These are phyloP conservation scores for Alopecurus myosuroides DNA, from an alignment of 176 grass and related monocot species.

Conservation along the genomic window DNA sequence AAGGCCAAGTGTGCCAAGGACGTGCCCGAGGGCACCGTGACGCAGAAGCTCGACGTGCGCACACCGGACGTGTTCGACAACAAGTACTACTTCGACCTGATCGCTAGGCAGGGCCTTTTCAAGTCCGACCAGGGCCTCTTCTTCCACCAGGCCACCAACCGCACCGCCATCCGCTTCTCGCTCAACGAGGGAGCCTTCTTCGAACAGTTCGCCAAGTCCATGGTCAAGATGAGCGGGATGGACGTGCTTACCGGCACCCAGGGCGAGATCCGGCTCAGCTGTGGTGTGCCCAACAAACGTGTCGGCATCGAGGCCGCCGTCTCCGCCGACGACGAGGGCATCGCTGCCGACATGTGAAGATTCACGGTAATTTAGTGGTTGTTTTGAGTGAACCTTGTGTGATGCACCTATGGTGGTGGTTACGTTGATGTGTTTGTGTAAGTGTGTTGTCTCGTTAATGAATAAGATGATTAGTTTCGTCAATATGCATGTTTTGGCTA, in stretches of 20 bases:
- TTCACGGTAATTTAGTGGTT: not conserved
- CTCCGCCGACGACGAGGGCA: too few relatives aligned
- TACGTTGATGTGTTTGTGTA: too few relatives aligned
- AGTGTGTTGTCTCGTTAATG: too few relatives aligned
- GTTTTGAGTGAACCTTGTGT: too few relatives aligned
- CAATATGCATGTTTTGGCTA: too few relatives aligned
- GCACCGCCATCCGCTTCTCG: slow-evolving; percentile 4
- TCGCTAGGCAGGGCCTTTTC: slow-evolving; percentile 31
- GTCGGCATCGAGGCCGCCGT: too few relatives aligned
- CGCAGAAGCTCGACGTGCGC: slow-evolving; percentile 12
- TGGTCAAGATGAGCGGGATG: slow-evolving; percentile 42
- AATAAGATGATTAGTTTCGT: too few relatives aligned
- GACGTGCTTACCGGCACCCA: too few relatives aligned
- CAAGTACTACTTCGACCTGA: slow-evolving; percentile 49
- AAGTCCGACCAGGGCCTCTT: slow-evolving; percentile 37
- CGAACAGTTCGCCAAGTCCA: slow-evolving; percentile 22
- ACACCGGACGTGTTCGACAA: slow-evolving; percentile 50
- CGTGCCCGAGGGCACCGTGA: not conserved
- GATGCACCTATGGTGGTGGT: too few relatives aligned
- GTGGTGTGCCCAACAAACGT: too few relatives aligned
- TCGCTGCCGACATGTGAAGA: too few relatives aligned
- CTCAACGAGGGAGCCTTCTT: slow-evolving; percentile 40
- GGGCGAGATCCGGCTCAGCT: not conserved
- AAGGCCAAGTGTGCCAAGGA: slow-evolving; percentile 3
- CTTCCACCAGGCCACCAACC: not conserved